Evolutionary conservation across 208 protist genomes (phyloP).

Genomic region (Ichthyophonus hoferi): DNA sequence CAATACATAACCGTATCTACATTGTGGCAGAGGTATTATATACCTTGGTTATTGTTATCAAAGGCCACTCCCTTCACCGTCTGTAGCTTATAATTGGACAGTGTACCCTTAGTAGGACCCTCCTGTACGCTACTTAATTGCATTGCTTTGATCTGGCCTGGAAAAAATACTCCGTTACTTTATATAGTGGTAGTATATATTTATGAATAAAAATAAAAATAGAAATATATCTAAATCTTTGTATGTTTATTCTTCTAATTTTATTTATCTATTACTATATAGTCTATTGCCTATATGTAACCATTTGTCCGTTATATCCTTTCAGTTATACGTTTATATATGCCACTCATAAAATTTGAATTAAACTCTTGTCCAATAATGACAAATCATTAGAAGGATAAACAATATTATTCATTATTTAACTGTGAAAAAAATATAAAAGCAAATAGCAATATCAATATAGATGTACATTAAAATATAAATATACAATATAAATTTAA

Average conservation of each 20-base stretch:
- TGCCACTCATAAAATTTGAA: not conserved
- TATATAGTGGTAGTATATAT: not conserved
- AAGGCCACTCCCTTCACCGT: not conserved
- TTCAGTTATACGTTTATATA: not conserved
- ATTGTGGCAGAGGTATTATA: not conserved
- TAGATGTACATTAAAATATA: not conserved
- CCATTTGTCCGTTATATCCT: not conserved
- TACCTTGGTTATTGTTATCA: not conserved
- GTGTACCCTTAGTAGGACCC: not conserved
- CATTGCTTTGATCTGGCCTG: not conserved
- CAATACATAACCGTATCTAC: not conserved
- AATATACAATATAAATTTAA: slow-evolving; percentile 4
- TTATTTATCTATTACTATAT: not conserved
- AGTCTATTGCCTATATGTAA: not conserved
- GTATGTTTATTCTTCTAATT: not conserved
- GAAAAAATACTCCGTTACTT: not conserved
- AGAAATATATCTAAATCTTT: not conserved
- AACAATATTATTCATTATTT: not conserved
- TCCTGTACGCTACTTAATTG: too few relatives aligned
- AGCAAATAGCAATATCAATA: not conserved
- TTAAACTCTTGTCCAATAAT: not conserved
- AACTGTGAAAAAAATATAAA: not conserved
- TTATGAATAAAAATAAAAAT: not conserved
- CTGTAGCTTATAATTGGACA: not conserved
- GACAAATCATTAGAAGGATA: not conserved